These are phyloP conservation scores for Myochromella boudieri DNA, from an alignment of 768 basidiomycete species.

Conservation along the genomic window DNA sequence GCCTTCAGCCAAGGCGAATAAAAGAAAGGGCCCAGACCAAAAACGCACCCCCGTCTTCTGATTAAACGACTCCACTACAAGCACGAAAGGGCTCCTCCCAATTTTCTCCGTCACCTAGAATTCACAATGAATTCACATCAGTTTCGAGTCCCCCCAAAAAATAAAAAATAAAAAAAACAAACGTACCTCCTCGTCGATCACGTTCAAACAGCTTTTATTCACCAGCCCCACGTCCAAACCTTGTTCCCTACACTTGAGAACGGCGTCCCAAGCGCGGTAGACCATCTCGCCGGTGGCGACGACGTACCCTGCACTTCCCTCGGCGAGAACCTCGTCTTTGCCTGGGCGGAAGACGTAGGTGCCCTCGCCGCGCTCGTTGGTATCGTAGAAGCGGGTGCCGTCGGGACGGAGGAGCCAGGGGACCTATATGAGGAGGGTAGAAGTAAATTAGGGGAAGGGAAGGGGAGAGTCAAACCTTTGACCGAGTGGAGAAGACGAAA, in stretches of 20 bases:
- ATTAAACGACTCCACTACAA: conserved; percentile 84
- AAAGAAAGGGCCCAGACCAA: not conserved
- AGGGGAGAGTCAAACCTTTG: too few species aligned
- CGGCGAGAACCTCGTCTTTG: conserved; percentile 79
- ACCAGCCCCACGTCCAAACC: conserved; percentile 83
- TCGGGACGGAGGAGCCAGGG: conserved; percentile 83
- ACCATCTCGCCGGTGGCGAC: conserved; percentile 88
- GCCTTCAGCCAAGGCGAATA: conserved; percentile 1
- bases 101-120: conserved; percentile 63
- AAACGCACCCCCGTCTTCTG: conserved; percentile 76
- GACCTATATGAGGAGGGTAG: too few species aligned
- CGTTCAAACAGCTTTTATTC: conserved; percentile 82
- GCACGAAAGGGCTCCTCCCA: conserved; percentile 72
- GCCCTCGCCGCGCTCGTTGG: conserved; percentile 32
- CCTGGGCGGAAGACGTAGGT: conserved; percentile 85
- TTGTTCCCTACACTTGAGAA: conserved; percentile 65
- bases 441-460: too few species aligned
- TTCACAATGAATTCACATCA: not conserved
- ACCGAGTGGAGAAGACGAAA: conserved; percentile 87
- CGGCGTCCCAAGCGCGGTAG: conserved; percentile 82
- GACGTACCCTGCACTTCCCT: conserved; percentile 80
- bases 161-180: not conserved
- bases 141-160: too few species aligned
- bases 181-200: conserved; percentile 76
- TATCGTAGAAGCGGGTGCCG: conserved; percentile 38